Evolutionary conservation across 345 rosid genomes (phyloP).

Genomic region (Isatis tinctoria): DNA sequence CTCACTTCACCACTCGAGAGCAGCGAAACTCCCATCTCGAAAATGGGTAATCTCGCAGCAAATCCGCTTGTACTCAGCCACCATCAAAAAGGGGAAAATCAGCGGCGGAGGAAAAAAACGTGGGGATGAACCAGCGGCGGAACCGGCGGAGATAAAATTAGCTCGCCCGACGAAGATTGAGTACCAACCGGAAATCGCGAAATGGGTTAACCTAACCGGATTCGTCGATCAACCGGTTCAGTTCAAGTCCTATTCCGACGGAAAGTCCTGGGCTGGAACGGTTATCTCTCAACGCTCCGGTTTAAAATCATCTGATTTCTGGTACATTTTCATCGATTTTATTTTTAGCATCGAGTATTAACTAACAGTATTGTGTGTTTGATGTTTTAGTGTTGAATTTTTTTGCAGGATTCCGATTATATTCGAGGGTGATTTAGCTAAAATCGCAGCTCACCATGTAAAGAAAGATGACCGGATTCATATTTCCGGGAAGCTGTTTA

Average conservation of each 20-base stretch:
- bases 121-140: background rate
- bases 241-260: constrained; percentile 36
- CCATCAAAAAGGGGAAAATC: background rate
- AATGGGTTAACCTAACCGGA: constrained; percentile 49
- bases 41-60: constrained; percentile 21
- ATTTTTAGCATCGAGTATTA: background rate
- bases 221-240: constrained; percentile 45
- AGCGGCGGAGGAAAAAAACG: background rate
- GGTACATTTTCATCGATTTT: background rate
- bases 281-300: constrained; percentile 41
- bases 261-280: constrained; percentile 59
- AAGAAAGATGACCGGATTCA: constrained; percentile 55
- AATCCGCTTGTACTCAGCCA: background rate
- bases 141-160: constrained; percentile 16
- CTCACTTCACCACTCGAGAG: constrained; percentile 13
- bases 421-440: constrained; percentile 79
- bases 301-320: constrained; percentile 34
- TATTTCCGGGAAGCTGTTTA: constrained; percentile 55
- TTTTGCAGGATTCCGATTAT: constrained; percentile 59
- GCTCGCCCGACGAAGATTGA: constrained; percentile 50
- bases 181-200: constrained; percentile 46
- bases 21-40: constrained; percentile 4
- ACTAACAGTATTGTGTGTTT: background rate
- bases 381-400: background rate
- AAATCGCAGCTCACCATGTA: constrained; percentile 54